Base-by-base conservation (phyloP, 1,284 basidiomycete genomes). In the Tylopilus orsonianus region DNA sequence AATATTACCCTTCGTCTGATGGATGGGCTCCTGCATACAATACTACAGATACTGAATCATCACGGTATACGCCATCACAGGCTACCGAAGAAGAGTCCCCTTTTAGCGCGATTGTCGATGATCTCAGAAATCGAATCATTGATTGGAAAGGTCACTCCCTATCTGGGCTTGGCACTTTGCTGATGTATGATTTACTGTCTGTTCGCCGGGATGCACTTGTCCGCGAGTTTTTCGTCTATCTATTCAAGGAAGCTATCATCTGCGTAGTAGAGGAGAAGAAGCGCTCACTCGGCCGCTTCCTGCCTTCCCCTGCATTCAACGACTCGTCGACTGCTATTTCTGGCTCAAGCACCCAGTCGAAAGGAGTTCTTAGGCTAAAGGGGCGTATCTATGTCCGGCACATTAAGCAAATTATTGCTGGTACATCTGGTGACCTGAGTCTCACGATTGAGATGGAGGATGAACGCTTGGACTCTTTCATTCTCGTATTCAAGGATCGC, bases 391-490 rank as follows among this genome's bases (percentile, higher is more conserved):
- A 94, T 68, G 86, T 97, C 40, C 80, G 88, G 27, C 94, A 97
- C 68, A 95, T 98, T 69, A 86, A 87, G 57, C 83, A 87, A 44
- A 87, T 97, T 38, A 82, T 84, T 16, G 87, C 93, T 51, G 85
- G 85, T 22, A 80, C 85, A 2, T 75, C 80, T 4, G 85, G 85
- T 34, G 91, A 96, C 68, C 79, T 93, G 70, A 92, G 86, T 60
- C 75, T 97, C 56, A 95, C 92, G 6, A 94, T 97, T 61, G 87
- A 92, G 59, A 94, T 97, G 90, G 90, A 95, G 68, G 93, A 97
- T 63, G 93, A 96, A 63, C 78, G 80, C 30, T 75, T 97, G 46
- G 94, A 97, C 56, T 89, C 88, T 37, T 97, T 99, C 70, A 93
- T 97, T 60, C 80, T 99, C 44, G 87, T 91, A 59, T 99, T 97